These are phyloP conservation scores for Ceratocystis albifundus DNA, from an alignment of 2,329 filamentous ascomycete species.

Conservation along the genomic window DNA sequence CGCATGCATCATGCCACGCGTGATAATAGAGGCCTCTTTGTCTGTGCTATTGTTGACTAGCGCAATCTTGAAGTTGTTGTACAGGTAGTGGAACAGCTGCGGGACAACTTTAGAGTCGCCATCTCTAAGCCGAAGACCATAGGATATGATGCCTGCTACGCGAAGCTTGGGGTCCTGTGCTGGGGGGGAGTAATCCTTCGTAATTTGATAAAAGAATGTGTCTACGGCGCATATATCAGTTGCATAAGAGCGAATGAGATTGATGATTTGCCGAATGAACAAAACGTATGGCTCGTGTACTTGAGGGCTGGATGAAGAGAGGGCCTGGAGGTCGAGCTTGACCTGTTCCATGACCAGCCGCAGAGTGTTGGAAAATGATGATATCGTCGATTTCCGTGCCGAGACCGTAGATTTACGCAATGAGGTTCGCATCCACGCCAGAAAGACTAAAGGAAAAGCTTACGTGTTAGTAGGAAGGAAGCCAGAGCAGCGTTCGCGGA, in stretches of 20 bases:
- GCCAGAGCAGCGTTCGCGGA: too few relatives aligned
- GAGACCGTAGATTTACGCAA: slow-evolving; percentile 33
- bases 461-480: neutral
- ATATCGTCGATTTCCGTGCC: slow-evolving; percentile 31
- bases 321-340: slow-evolving; percentile 37
- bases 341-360: slow-evolving; percentile 43
- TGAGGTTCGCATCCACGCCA: slow-evolving; percentile 41
- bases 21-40: slow-evolving; percentile 38
- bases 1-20: slow-evolving; percentile 36
- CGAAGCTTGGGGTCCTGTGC: slow-evolving; percentile 46
- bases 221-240: slow-evolving; percentile 44
- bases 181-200: slow-evolving; percentile 44
- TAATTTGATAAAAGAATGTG: slow-evolving; percentile 46
- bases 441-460: slow-evolving; percentile 27
- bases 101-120: slow-evolving; percentile 38
- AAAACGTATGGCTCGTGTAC: slow-evolving; percentile 39
- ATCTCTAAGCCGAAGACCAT: slow-evolving; percentile 44
- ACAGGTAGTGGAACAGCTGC: slow-evolving; percentile 46
- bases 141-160: slow-evolving; percentile 44
- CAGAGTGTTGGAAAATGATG: slow-evolving; percentile 36
- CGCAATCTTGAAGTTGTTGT: slow-evolving; percentile 46
- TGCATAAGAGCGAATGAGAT: slow-evolving; percentile 43
- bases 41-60: slow-evolving; percentile 39
- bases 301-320: slow-evolving; percentile 28
- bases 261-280: slow-evolving; percentile 43